Base-by-base conservation (phyloP, 306 rosid species). In the Lathyrus oleraceus region DNA sequence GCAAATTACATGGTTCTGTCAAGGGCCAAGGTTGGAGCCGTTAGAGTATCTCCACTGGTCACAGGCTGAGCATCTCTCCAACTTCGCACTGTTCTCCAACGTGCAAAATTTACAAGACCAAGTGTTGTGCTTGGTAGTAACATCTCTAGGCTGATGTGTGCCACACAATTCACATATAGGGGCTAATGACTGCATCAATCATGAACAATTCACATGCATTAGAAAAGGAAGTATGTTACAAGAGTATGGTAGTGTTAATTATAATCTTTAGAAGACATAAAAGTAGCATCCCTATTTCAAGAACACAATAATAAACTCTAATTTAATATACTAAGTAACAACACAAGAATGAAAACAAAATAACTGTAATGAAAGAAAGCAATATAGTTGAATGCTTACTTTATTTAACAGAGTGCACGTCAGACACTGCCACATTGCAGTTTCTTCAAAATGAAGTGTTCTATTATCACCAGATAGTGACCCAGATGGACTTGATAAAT, bases 361-460 rank as follows among this genome's bases (percentile, higher is more conserved):
- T 12, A 14, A 8, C 0, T 39, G 58, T 39, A 58, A 61, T 40
- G 58, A 42, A 45, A 57, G 59, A 60, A 57, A 15, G 70, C 42
- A 10, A 42, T 10, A 67, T 51, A 57, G 67, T 61, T 13, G 56
- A 43, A 76, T 44, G 76, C 91, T 80, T 87, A 90, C 98, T 4
- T 80, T 85, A 81, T 93, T 93, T 73, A 90, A 74, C 38, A 93
- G 80, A 69, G 98, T 93, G 93, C 98, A 93, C 28, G 60, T 81
- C 48, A 63, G 73, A 49, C 98, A 93, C 68, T 82, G 85, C 98
- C 98, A 93, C 87, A 61, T 72, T 67, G 79, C 80, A 81, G 62
- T 59, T 84, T 86, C 86, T 63, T 68, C 85, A 2, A 65, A 71
- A 65, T 66, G 64, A 61, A 49, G 73, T 35, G 68, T 47, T 47